These are phyloP conservation scores for Colletotrichum spinosum DNA, from an alignment of 2,329 filamentous ascomycete species.

Conservation along the genomic window DNA sequence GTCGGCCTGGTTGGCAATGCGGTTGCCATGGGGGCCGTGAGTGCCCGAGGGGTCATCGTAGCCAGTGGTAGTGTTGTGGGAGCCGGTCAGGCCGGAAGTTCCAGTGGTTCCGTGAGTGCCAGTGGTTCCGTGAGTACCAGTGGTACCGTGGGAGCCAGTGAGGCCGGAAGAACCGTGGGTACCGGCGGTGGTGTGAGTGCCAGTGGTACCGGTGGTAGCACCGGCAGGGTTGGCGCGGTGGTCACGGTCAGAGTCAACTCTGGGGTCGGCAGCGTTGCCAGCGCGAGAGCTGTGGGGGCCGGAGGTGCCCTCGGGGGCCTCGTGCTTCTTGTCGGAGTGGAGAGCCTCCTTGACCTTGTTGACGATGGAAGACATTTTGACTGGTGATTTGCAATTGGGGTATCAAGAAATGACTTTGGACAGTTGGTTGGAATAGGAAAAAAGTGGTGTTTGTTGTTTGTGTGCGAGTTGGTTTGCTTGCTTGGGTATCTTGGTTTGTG, in stretches of 20 bases:
- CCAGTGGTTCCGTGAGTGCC: constrained; percentile 47
- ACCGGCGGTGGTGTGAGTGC: constrained; percentile 48
- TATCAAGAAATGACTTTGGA: constrained; percentile 28
- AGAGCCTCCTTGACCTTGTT: constrained; percentile 71
- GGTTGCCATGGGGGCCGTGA: constrained; percentile 52
- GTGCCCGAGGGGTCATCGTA: constrained; percentile 41
- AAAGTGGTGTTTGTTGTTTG: constrained; percentile 17
- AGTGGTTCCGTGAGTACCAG: constrained; percentile 36
- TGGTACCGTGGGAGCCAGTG: constrained; percentile 35
- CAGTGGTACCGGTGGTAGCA: constrained; percentile 41
- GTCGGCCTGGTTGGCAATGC: constrained; percentile 59
- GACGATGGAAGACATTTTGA: constrained; percentile 67
- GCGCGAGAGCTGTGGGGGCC: constrained; percentile 52
- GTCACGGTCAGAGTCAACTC: constrained; percentile 63
- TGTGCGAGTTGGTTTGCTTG: constrained; percentile 28
- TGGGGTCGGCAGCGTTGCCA: constrained; percentile 62
- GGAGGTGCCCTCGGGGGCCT: constrained; percentile 40
- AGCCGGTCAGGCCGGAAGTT: constrained; percentile 40
- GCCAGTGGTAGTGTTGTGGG: constrained; percentile 38
- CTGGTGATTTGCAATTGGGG: constrained; percentile 37
- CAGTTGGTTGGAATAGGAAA: constrained; percentile 19
- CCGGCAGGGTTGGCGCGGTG: constrained; percentile 49
- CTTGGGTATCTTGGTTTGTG: constrained; percentile 37
- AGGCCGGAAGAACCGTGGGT: constrained; percentile 40
- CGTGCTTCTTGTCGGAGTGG: constrained; percentile 53